phyloP scores from a whole-genome alignment of 495 filamentous ascomycete genomes.

The Penicillium paradoxum region DNA sequence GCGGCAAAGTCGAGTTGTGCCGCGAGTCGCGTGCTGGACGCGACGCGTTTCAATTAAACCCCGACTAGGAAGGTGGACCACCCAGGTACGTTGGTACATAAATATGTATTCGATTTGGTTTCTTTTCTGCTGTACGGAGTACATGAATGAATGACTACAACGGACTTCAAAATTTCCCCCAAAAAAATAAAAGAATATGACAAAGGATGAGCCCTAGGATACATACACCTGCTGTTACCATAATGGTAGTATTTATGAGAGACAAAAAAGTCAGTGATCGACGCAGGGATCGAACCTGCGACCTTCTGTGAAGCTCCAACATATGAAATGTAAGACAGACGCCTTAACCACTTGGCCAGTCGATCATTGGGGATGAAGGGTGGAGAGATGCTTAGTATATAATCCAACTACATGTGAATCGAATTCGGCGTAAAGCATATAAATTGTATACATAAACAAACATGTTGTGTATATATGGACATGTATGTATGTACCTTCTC shows the following conservation, averaged over 20 bases:
- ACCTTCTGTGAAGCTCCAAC: slow-evolving; percentile 5
- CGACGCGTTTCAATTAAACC: slow-evolving; percentile 36
- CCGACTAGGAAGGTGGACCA: slow-evolving; percentile 16
- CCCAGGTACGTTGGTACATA: too few relatives aligned
- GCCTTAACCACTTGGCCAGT: slow-evolving; percentile 9
- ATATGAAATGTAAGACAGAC: slow-evolving; percentile 7
- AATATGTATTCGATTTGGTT: neutral
- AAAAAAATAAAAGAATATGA: slow-evolving; percentile 14
- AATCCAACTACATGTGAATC: too few relatives aligned
- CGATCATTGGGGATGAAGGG: neutral
- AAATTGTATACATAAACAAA: too few relatives aligned
- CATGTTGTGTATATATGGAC: too few relatives aligned
- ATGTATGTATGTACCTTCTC: too few relatives aligned
- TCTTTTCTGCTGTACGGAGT: neutral
- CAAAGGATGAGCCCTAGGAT: too few relatives aligned
- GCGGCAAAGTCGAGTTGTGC: slow-evolving; percentile 15
- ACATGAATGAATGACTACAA: too few relatives aligned
- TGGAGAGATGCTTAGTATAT: too few relatives aligned
- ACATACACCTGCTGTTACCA: too few relatives aligned
- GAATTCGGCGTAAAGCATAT: too few relatives aligned
- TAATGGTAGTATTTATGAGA: too few relatives aligned
- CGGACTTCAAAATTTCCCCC: too few relatives aligned
- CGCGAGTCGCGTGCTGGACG: slow-evolving; percentile 28
- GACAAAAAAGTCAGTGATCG: slow-evolving; percentile 2
- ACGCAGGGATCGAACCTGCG: slow-evolving; percentile 9